phyloP scores from a whole-genome alignment of 1,139 yeast genomes.

The Saccharomyces pastorianus region DNA sequence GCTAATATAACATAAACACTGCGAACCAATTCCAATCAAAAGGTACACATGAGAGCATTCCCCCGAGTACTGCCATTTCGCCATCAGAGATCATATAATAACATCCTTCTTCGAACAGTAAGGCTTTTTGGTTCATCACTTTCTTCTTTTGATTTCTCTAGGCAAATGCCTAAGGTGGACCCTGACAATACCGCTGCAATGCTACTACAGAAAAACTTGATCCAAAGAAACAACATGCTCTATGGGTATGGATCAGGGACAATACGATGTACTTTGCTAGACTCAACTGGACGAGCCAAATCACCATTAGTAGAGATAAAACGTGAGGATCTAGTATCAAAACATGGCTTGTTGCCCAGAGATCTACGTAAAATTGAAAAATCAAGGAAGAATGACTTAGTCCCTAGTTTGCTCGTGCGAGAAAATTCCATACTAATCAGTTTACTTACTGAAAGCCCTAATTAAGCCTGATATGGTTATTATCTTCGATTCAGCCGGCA shows the following conservation, averaged over 20 bases:
- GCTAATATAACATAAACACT: background rate
- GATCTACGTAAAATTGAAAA: slow-evolving; percentile 55
- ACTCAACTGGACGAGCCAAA: slow-evolving; percentile 46
- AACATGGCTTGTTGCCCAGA: slow-evolving; percentile 30
- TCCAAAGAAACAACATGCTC: slow-evolving; percentile 31
- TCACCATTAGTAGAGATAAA: slow-evolving; percentile 54
- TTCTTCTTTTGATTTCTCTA: background rate
- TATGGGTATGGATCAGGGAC: slow-evolving; percentile 29
- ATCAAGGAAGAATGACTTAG: slow-evolving; percentile 40
- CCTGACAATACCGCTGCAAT: slow-evolving; percentile 21
- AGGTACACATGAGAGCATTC: background rate
- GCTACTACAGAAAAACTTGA: slow-evolving; percentile 33
- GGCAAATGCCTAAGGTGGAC: background rate
- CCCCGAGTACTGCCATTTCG: background rate
- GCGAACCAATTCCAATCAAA: background rate
- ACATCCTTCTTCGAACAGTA: background rate
- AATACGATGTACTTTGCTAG: slow-evolving; percentile 52
- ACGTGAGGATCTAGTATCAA: slow-evolving; percentile 40
- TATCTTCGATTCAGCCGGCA: slow-evolving; percentile 46
- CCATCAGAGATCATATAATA: background rate
- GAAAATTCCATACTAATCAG: slow-evolving; percentile 54
- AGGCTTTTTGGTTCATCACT: background rate
- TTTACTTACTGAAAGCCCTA: slow-evolving; percentile 56
- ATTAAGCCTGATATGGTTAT: slow-evolving; percentile 57
- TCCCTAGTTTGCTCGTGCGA: slow-evolving; percentile 63